These are phyloP conservation scores for Oryza officinalis DNA, from an alignment of 176 grass and related monocot genomes.

Conservation along the genomic window DNA sequence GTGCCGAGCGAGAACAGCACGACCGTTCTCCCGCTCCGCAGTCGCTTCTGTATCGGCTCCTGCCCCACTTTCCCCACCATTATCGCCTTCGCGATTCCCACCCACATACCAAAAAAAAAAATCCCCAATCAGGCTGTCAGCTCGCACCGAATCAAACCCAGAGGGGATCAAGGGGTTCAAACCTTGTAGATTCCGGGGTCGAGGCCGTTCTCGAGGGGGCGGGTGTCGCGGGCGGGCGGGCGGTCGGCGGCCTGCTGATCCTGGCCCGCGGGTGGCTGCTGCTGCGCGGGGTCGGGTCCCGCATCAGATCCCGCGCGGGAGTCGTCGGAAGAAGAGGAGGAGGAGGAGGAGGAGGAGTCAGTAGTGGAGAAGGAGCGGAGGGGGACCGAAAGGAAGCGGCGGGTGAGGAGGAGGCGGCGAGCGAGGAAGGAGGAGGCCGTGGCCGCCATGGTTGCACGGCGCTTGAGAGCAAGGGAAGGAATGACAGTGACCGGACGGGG, in stretches of 20 bases:
- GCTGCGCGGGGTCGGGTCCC: slow-evolving; percentile 13
- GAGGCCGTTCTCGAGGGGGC: slow-evolving; percentile 79
- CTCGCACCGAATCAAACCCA: not conserved
- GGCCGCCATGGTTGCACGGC: slow-evolving; percentile 47
- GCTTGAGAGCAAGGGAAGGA: not conserved
- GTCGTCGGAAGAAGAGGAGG: not conserved
- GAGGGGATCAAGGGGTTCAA: slow-evolving; percentile 3
- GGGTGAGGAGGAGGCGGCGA: slow-evolving; percentile 39
- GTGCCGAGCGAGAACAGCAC: slow-evolving; percentile 86
- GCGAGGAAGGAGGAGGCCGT: slow-evolving; percentile 45
- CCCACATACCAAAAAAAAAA: not conserved
- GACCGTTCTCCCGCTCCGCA: slow-evolving; percentile 57
- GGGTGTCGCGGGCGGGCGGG: slow-evolving; percentile 36
- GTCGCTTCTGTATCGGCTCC: slow-evolving; percentile 65
- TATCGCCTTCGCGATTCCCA: slow-evolving; percentile 55
- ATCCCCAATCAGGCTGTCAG: not conserved
- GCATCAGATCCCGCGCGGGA: slow-evolving; percentile 32
- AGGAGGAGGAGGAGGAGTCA: slow-evolving; percentile 1
- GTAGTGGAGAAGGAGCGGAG: slow-evolving; percentile 37
- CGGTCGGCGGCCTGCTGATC: not conserved
- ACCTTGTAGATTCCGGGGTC: slow-evolving; percentile 87
- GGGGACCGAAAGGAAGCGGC: slow-evolving; percentile 27
- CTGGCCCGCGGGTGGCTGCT: not conserved
- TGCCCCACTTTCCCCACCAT: slow-evolving; percentile 89
- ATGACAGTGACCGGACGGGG: not conserved